Base-by-base conservation (phyloP, 176 grass and related monocot genomes). In the Triticum dicoccoides region DNA sequence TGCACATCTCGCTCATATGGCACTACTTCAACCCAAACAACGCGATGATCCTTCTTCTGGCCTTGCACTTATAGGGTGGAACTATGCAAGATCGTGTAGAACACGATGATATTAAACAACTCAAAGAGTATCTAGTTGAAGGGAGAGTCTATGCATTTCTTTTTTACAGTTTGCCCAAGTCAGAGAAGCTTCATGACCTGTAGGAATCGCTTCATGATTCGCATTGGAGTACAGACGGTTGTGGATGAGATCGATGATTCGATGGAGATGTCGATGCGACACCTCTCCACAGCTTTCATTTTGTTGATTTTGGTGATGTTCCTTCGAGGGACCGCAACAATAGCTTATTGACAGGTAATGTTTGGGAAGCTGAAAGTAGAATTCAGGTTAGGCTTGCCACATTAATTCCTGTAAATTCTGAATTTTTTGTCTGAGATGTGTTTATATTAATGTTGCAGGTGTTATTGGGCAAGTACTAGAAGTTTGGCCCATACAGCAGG, bases 11-110 rank as follows among this genome's bases (percentile, higher is more conserved):
- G 3, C 27, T 41, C 61, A 39, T 77, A 11, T 77, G 72, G 83
- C 59, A 49, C 29, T 85, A 61, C 27, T 85, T 85, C 59, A 77
- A 85, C 74, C 83, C 83, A 6, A 66, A 85, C 63, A 66, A 66
- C 62, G 41, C 27, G 35, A 20, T 84, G 11, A 84, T 76, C 61
- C 11, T 83, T 65, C 37, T 12, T 34, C 2, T 49, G 47, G 17
- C 18, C 68, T 47, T 51, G 49, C 41, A 84, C 18, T 76, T 76
- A 20, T 65, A 76, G 70, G 70, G 82, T 84, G 70, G 73, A 84
- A 84, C 82, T 33, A 84, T 84, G 70, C 70, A 84, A 70, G 70
- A 25, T 0, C 82, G 17, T 64, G 70, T 17, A 67, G 13, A 33
- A 67, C 65, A 27, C 65, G 0, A 64, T 2, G 24, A 76, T 65